Conservation (phyloP, 2,329 filamentous ascomycete genomes). For the Ophidiomyces ophidiicola region DNA sequence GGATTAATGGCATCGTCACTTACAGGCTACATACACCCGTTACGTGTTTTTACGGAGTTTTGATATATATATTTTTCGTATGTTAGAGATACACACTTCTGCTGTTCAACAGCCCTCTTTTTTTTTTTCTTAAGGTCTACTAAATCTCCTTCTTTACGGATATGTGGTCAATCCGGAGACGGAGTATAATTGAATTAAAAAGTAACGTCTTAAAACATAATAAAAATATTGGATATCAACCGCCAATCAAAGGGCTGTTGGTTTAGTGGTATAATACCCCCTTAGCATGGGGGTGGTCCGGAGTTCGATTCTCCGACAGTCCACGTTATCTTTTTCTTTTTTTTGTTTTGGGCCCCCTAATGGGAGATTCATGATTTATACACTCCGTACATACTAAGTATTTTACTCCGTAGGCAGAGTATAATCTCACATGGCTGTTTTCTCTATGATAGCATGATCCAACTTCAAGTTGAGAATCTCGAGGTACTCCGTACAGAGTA, state of each 20-base stretch:
- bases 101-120: neutral
- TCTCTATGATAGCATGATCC: too few relatives aligned
- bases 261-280: slow-evolving; percentile 28
- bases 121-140: slow-evolving; percentile 1
- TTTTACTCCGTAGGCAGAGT: neutral
- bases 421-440: too few relatives aligned
- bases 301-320: slow-evolving; percentile 10
- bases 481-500: too few relatives aligned
- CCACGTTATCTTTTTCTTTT: slow-evolving; percentile 1
- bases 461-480: too few relatives aligned
- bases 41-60: slow-evolving; percentile 1
- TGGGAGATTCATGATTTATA: neutral
- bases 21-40: too few relatives aligned
- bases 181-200: too few relatives aligned
- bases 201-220: too few relatives aligned
- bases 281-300: slow-evolving; percentile 8
- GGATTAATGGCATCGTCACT: too few relatives aligned
- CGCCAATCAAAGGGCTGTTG: slow-evolving; percentile 2
- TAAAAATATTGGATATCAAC: neutral
- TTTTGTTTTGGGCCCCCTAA: neutral
- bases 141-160: too few relatives aligned
- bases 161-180: too few relatives aligned
- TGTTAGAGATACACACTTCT: too few relatives aligned
- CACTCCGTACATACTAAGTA: neutral
- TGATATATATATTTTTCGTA: slow-evolving; percentile 1